Evolutionary conservation across 192 early-diverging fungal genomes (phyloP), one percentile per base, ranked within the genome.

Genomic region (Backusella sp.): DNA sequence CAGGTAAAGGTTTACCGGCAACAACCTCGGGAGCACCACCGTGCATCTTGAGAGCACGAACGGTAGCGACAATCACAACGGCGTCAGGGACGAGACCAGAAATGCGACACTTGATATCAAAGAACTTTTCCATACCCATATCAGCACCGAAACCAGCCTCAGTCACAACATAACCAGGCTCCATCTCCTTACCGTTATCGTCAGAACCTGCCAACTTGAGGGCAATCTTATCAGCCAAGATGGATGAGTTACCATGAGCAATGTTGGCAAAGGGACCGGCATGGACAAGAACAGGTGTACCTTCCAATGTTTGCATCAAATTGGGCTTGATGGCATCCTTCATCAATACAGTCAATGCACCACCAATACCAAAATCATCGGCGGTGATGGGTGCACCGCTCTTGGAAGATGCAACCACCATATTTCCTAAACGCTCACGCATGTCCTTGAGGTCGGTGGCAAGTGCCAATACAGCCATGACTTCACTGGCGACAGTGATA

Each of bases 141-240:
- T 99, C 98, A 11, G 98, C 98, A 28, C 98, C 98, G 79, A 99
- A 99, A 17, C 98, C 98, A n/a, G 97, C 96, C 84, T 99, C 98
- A 37, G 98, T 99, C 41, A 98, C 90, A 35, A 98, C 96, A 74
- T 94, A 98, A 9, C 98, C 98, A 44, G 84, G 83, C 37, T 89
- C 83, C 56, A 84, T 80, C 0, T 85, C 83, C 2, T 84, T 30
- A 39, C 85, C 87, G 21, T 82, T 85, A 6, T 86, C 79, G 23
- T 92, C 88, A 17, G 91, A 89, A 46, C 96, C 96, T 14, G 93
- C 94, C 34, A 98, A 86, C 80, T 97, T 96, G 71, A 99, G 89
- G 14, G 97, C 98, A 84, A 99, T 96, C 59, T 87, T 87, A 84
- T 99, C 98, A n/a, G 98, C 95, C 34, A 99, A 84, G 42, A 99